Conservation (phyloP, 306 rosid species). For the Trifolium pratense region DNA sequence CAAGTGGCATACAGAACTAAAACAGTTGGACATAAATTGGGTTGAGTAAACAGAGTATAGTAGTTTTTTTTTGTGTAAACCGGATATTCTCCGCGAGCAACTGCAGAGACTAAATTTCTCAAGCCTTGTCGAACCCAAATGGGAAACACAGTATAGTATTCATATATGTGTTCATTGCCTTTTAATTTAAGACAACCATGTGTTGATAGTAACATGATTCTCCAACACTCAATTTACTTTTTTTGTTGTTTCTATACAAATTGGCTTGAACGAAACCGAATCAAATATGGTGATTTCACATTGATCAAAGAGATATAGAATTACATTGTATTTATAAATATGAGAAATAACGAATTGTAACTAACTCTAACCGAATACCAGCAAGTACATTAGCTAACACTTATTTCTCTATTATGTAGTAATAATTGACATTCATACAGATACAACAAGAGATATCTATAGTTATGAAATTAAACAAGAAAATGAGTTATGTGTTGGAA, state of each 20-base stretch:
- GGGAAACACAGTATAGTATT: not conserved
- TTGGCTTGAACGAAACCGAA: not conserved
- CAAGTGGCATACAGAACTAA: constrained; percentile 73
- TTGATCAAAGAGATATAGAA: not conserved
- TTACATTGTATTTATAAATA: not conserved
- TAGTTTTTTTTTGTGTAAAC: too few species aligned
- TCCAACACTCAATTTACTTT: not conserved
- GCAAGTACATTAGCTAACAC: not conserved
- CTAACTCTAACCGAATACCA: not conserved
- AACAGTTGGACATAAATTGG: constrained; percentile 83
- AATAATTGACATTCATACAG: not conserved
- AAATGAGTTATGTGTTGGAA: not conserved
- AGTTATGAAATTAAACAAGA: not conserved
- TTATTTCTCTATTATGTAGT: not conserved
- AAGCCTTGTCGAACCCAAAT: too few species aligned
- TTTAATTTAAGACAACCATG: not conserved
- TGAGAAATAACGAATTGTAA: not conserved
- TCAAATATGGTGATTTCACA: not conserved
- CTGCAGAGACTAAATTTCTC: too few species aligned
- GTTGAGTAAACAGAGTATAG: constrained; percentile 48
- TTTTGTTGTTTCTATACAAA: not conserved
- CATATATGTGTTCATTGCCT: constrained; percentile 16
- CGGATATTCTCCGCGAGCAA: too few species aligned
- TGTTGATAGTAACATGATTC: constrained; percentile 11
- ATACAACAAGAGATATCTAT: not conserved